Evolutionary conservation across 2,329 filamentous ascomycete genomes (phyloP).

Genomic region (Verticillium zaregamsianum): DNA sequence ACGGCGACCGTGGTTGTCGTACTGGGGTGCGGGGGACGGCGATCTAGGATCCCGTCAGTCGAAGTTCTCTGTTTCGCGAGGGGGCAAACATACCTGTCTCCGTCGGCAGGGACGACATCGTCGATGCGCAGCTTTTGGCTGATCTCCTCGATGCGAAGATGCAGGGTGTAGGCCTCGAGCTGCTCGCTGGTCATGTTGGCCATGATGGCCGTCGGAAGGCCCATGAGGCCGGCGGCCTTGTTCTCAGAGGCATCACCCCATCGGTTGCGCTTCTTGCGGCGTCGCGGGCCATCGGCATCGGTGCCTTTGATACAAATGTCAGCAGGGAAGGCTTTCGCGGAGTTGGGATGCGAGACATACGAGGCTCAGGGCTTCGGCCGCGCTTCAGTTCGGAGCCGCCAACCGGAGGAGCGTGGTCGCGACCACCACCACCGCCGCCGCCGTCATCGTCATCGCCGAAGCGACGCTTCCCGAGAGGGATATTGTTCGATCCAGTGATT

Average conservation of each 20-base stretch:
- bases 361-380: conserved; percentile 84
- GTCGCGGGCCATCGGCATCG: conserved; percentile 71
- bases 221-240: conserved; percentile 97
- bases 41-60: conserved; percentile 56
- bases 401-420: conserved; percentile 25
- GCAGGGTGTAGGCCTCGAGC: conserved; percentile 92
- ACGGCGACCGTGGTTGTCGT: conserved; percentile 99
- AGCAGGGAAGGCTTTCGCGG: background rate
- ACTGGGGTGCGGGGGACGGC: conserved; percentile 91
- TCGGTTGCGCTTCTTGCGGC: conserved; percentile 96
- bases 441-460: conserved; percentile 64
- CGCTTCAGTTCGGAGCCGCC: conserved; percentile 63
- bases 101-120: conserved; percentile 95
- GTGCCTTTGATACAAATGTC: conserved; percentile 34
- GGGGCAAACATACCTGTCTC: conserved; percentile 69
- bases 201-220: conserved; percentile 90
- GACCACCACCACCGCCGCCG: conserved; percentile 22
- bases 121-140: conserved; percentile 99
- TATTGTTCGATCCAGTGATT: conserved; percentile 97
- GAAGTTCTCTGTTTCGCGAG: background rate
- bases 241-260: conserved; percentile 98
- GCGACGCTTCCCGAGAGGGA: conserved; percentile 83
- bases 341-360: conserved; percentile 41
- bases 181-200: conserved; percentile 98
- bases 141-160: conserved; percentile 97